phyloP scores from a whole-genome alignment of 345 rosid species.

The Salix brachista region DNA sequence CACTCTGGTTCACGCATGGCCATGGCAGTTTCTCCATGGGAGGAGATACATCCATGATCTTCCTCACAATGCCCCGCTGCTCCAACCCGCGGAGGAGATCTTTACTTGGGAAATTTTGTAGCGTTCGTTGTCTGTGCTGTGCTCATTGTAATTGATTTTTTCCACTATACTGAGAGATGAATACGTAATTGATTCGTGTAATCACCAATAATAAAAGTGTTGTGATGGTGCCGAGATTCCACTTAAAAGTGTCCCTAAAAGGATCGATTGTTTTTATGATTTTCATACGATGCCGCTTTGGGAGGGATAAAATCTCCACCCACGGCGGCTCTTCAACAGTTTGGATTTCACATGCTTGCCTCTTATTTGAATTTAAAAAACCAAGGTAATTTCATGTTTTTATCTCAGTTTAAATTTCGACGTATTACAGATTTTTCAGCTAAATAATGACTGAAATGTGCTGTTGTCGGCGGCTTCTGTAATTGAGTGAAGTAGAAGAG shows the following conservation, averaged over 20 bases:
- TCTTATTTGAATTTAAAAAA: too few relatives aligned
- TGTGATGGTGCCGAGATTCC: background rate
- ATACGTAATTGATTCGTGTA: constrained; percentile 13
- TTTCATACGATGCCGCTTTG: background rate
- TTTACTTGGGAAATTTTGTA: constrained; percentile 28
- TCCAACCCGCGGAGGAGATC: background rate
- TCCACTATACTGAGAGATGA: background rate
- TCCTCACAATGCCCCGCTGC: background rate
- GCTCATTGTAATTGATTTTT: constrained; percentile 1
- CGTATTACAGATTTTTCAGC: too few relatives aligned
- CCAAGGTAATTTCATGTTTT: too few relatives aligned
- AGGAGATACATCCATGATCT: background rate
- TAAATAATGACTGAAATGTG: too few relatives aligned
- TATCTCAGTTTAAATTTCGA: too few relatives aligned
- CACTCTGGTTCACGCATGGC: background rate
- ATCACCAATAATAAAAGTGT: background rate
- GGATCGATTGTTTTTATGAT: background rate
- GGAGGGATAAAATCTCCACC: background rate
- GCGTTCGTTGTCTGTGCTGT: constrained; percentile 7
- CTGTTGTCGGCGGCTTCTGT: too few relatives aligned
- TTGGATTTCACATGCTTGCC: too few relatives aligned
- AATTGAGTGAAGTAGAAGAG: too few relatives aligned
- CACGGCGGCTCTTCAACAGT: background rate
- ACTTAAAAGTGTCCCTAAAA: background rate
- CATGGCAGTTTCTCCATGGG: background rate